Conservation (phyloP, 345 rosid species). For the Cardamine chenopodiifolia region DNA sequence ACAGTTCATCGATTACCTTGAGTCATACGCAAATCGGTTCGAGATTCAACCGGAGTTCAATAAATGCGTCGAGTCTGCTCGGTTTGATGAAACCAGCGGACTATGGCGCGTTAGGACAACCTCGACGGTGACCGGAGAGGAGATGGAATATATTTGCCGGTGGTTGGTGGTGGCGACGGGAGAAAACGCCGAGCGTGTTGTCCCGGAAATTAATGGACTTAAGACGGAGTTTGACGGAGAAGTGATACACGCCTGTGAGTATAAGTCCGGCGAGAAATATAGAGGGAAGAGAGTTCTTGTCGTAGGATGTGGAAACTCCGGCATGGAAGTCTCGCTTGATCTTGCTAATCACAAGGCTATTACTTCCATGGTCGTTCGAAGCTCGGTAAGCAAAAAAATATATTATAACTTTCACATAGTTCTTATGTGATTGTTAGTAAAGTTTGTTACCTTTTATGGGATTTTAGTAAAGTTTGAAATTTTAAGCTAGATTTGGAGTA, state of each 20-base stretch:
- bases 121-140: constrained; percentile 40
- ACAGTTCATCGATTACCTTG: constrained; percentile 58
- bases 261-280: no score
- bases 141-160: no score
- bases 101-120: constrained; percentile 71
- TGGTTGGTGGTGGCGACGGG: no score
- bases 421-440: no score
- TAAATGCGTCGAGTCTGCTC: constrained; percentile 71
- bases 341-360: constrained; percentile 72
- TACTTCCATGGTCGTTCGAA: constrained; percentile 80
- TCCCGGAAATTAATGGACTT: no score
- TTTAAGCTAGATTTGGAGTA: no score
- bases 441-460: no score
- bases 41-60: constrained; percentile 78
- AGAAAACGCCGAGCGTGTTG: no score
- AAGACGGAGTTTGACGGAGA: no score
- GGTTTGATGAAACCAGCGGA: constrained; percentile 82
- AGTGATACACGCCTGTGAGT: no score
- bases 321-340: constrained; percentile 95
- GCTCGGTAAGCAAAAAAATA: constrained; percentile 61
- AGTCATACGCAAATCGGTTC: constrained; percentile 60
- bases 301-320: constrained; percentile 95
- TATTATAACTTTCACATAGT: no score
- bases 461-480: neutral
- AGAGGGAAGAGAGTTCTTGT: constrained; percentile 74